A percentile compares a stretch with the other conserved stretches of the same genome.
These are phyloP conservation scores for Tylopilus cervinicoccineus DNA, from an alignment of 768 basidiomycete genomes.

Conservation along the genomic window DNA sequence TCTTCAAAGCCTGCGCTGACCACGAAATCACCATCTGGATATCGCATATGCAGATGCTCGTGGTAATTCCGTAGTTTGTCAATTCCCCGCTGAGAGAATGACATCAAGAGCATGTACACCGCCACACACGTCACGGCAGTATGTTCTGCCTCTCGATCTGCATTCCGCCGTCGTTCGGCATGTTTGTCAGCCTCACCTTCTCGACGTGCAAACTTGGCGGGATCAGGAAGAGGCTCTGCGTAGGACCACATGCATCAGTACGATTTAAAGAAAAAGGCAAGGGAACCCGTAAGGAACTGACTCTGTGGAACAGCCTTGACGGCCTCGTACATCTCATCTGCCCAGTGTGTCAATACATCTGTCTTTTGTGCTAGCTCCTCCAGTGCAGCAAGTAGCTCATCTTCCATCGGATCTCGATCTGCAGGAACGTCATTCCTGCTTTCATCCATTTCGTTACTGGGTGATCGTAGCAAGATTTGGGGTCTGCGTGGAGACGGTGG, in stretches of 20 bases:
- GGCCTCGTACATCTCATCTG: constrained; percentile 89
- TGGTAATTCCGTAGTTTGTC: constrained; percentile 74
- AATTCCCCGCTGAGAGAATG: constrained; percentile 91
- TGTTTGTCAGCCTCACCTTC: constrained; percentile 71
- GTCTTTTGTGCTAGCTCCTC: constrained; percentile 97
- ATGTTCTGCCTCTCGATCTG: constrained; percentile 76
- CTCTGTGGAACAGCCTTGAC: constrained; percentile 84
- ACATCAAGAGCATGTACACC: constrained; percentile 87
- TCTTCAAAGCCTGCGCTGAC: constrained; percentile 80
- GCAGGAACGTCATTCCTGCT: constrained; percentile 11
- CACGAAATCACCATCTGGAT: constrained; percentile 70
- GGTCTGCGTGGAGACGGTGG: constrained; percentile 56
- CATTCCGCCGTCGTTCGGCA: constrained; percentile 64
- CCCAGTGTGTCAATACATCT: constrained; percentile 88
- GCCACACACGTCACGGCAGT: constrained; percentile 84
- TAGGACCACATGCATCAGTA: constrained; percentile 1
- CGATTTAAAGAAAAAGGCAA: background rate
- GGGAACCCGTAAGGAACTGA: constrained; percentile 37
- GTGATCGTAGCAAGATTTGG: constrained; percentile 43
- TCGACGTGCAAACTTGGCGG: constrained; percentile 64
- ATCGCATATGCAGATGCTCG: constrained; percentile 77
- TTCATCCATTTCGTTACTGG: constrained; percentile 38
- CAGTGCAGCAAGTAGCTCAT: constrained; percentile 70
- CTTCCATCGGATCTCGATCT: constrained; percentile 69
- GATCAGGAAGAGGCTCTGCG: constrained; percentile 77